Evolutionary conservation across 495 filamentous ascomycete species (phyloP), one percentile per base, ranked within the genome.

Genomic region (Penicillium salamii): DNA sequence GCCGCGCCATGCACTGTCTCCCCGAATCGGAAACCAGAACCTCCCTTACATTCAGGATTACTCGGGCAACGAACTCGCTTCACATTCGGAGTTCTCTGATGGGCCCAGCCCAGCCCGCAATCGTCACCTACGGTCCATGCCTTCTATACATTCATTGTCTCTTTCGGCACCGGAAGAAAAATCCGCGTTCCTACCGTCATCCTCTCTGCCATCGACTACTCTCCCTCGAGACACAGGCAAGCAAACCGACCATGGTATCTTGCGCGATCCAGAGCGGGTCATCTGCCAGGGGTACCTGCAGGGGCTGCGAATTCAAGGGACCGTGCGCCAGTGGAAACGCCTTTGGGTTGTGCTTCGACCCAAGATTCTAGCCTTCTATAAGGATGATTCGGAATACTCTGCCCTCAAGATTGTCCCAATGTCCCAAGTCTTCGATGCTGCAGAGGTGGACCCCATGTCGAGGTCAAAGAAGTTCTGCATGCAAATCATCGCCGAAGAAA

Each of bases 401-500:
- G 89, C 92, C 2, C 71, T 86, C 49, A 85, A 91, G 44, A 86
- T 98, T 57, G 75, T 97, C 37, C 84, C 86, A 2, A 79, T 97
- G 58, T 75, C 82, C 5, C 83, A 79, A 33, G 83, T 98, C 49
- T 87, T 97, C 60, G 88, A 96, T 58, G 93, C 89, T 18, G 90
- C 96, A 23, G 93, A 98, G 47, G 87, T 95, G 42, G 89, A 97
- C 52, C 85, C 92, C 0, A 66, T 93, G 55, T 93, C 88, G 37
- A 84, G 81, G 52, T 93, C 85, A 31, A 96, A 95, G 72, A 79
- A 69, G 34, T 82, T 86, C 60, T 98, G 93, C 67, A 72, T 97
- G 70, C 93, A 98, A 65, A 81, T 97, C 58, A 96, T 98, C 68
- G 88, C 88, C 37, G 92, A 95, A 54, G 91, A 96, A 60, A 92